Base-by-base conservation (phyloP, 169 alveolate genomes). In the Hepatocystis sp. region DNA sequence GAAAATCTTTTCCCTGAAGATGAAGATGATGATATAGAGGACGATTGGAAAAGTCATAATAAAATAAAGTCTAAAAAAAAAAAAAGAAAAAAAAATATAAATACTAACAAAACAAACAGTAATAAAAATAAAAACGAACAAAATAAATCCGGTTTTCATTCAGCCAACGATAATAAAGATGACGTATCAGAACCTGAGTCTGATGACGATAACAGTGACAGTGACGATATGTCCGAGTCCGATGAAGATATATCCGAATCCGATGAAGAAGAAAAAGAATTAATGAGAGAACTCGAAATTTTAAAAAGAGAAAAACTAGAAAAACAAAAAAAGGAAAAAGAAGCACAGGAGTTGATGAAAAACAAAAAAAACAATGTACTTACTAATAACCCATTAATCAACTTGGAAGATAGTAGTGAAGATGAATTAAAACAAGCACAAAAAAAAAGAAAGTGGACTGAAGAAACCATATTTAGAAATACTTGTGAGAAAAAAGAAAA, bases 241-340 rank as follows among this genome's bases (percentile, higher is more conserved):
- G n/a, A n/a, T n/a, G n/a, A n/a, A n/a, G n/a, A n/a, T n/a, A n/a
- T n/a, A n/a, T n/a, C n/a, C n/a, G 51, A 90, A 49, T 28, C 84
- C 8, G 85, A 56, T 56, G 97, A 94, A 39, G 98, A 97, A 36
- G 97, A 92, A 56, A 90, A 95, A 64, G 96, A 93, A 67, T 89
- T 97, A 47, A 78, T 97, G 93, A 67, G 95, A 58, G 99, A 97
- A 81, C 93, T 94, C 61, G 97, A 94, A 90, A 97, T 96, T 89
- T 96, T 97, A 17, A 96, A 96, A 84, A 78, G 91, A 49, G 97
- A 97, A 90, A 93, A 93, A 84, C 96, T 96, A 68, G 97, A 96
- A 55, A 92, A 93, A 40, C 66, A 91, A 58, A 91, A 81, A 85
- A 84, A 86, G 32, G 92, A 86, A 55, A 90, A 86, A 64, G 93